phyloP scores from a whole-genome alignment of 345 rosid genomes.

The Eucalyptus shirleyi region DNA sequence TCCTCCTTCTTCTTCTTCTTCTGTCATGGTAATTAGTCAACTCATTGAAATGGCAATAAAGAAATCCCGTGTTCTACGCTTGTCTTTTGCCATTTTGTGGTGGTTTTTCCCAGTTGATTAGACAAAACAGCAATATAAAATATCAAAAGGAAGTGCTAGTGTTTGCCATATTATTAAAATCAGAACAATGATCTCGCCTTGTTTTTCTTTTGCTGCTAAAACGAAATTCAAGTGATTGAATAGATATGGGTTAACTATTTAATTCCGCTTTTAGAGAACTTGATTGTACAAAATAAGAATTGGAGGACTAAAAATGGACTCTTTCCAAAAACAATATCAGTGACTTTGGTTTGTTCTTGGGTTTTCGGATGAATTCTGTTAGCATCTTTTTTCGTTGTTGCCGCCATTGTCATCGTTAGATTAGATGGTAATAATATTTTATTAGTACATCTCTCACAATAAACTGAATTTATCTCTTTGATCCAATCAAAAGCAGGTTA shows the following conservation, averaged over 20 bases:
- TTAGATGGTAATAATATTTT: neutral
- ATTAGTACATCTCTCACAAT: neutral
- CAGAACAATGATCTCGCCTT: neutral
- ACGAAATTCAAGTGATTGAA: neutral
- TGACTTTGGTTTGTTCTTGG: neutral
- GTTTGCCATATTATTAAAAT: neutral
- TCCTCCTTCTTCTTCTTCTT: neutral
- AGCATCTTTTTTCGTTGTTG: neutral
- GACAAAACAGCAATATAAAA: neutral
- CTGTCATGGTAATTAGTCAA: neutral
- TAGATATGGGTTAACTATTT: neutral
- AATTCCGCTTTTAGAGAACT: neutral
- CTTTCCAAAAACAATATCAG: neutral
- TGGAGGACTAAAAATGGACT: neutral
- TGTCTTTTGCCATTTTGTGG: neutral
- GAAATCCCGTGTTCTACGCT: neutral
- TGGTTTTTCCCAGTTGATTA: neutral
- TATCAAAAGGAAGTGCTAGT: neutral
- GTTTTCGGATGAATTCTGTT: neutral
- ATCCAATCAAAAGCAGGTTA: neutral
- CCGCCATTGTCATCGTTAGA: accelerated
- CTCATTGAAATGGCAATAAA: neutral
- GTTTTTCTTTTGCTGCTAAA: neutral
- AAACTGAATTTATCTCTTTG: neutral
- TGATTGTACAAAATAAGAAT: neutral